Evolutionary conservation across 805 yeast species (phyloP).

Genomic region (Pichia scutulata): DNA sequence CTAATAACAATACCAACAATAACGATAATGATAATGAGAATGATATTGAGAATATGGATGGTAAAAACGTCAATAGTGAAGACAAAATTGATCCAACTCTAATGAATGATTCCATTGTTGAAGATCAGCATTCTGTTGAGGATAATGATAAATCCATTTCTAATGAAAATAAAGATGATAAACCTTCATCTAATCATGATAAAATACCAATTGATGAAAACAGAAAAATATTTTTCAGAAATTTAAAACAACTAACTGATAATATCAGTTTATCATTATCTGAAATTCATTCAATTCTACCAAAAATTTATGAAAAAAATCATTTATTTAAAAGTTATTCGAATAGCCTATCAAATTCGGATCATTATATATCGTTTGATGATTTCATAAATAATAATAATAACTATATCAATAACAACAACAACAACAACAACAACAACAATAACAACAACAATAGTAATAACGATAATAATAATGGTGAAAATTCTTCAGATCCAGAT

Average conservation of each 20-base stretch:
- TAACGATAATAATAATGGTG: not conserved
- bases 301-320: constrained; percentile 7
- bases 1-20: not conserved
- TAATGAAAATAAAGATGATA: not conserved
- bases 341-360: not conserved
- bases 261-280: constrained; percentile 1
- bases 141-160: not conserved
- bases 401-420: not conserved
- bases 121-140: not conserved
- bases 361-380: constrained; percentile 1
- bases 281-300: constrained; percentile 5
- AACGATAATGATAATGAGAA: not conserved
- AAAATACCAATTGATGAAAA: not conserved
- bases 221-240: not conserved
- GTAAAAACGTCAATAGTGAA: not conserved
- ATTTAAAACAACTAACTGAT: constrained; percentile 7
- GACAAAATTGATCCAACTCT: constrained; percentile 6
- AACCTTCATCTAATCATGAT: not conserved
- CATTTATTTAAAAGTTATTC: constrained; percentile 6
- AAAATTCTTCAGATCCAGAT: not conserved
- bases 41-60: not conserved
- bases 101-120: not conserved
- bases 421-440: not conserved
- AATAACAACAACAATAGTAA: not conserved
- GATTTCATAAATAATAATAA: constrained; percentile 1